Base-by-base conservation (phyloP, 169 alveolate genomes). In the Eimeria maxima region DNA sequence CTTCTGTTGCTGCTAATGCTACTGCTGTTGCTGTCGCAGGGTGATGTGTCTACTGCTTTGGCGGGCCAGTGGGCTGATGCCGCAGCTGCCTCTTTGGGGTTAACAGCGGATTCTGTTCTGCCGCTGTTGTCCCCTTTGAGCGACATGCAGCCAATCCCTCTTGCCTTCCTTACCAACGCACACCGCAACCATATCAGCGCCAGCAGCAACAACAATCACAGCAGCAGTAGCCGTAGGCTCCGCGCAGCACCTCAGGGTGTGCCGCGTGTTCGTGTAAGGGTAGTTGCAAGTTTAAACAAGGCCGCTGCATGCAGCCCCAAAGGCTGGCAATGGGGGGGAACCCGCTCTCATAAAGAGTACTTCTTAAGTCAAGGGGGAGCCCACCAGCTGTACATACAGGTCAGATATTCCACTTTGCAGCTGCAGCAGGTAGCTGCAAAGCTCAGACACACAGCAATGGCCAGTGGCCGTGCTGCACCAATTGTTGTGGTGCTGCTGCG, bases 231-330 rank as follows among this genome's bases (percentile, higher is more conserved):
- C 63, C 22, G 11, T 53, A 16, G 18, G 63, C 22, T 16, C 63
- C 3, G 63, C 5, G 11, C 63, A 53, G 11, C 63, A 3, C 2
- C 63, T 53, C 18, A 11, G 63, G 6, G 29, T 67, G 78, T 67
- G 45, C 78, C 78, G 13, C 78, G 78, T 14, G n/a, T 67, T 20
- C 78, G 78, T 29, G 42, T 67, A 20, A 24, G 78, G 22, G 78
- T 67, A 29, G 22, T n/a, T 11, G 78, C 78, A 24, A 29, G 42
- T 24, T 10, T 67, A 24, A 67, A 67, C 78, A 67, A 29, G 22
- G 78, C 78, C 22, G 78, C 78, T 29, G 78, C 78, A n/a, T 67
- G 78, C 78, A 67, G 78, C 78, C 78, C 78, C 29, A 67, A 67
- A 2, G 78, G 78, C 13, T 67, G 78, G 78, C 29, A 29, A 10